A percentile compares a stretch with the other conserved stretches of the same genome.
Evolutionary conservation across 768 basidiomycete genomes (phyloP).

Genomic region (Rhodotorula babjevae): DNA sequence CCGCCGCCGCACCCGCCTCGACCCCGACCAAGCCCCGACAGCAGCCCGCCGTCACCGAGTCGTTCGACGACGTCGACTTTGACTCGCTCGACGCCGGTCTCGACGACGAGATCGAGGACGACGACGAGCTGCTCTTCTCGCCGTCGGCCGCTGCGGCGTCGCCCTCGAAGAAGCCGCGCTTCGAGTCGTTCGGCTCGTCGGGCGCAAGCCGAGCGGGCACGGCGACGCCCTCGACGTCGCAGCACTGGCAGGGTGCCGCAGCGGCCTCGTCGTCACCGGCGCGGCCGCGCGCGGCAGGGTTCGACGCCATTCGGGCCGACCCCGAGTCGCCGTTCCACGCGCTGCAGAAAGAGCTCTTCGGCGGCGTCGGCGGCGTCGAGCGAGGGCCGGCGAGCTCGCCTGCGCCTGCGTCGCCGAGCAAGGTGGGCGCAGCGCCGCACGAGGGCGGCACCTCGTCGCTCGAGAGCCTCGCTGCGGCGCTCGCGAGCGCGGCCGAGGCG

Average conservation of each 20-base stretch:
- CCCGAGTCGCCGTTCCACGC: conserved; percentile 26
- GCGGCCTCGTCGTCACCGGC: not conserved
- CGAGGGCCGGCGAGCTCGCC: not conserved
- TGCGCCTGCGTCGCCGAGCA: not conserved
- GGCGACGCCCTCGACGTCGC: not conserved
- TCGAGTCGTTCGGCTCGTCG: conserved; percentile 1
- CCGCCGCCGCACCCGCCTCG: not conserved
- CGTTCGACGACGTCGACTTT: conserved; percentile 5
- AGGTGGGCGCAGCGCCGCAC: not conserved
- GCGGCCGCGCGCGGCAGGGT: not conserved
- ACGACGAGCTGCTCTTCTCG: no score
- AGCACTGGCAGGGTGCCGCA: not conserved
- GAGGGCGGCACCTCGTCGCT: not conserved
- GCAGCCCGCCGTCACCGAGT: not conserved
- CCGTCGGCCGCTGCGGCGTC: not conserved
- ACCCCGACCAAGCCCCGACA: not conserved
- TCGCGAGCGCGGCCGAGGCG: not conserved
- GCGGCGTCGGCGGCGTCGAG: not conserved
- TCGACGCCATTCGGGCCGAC: conserved; percentile 17
- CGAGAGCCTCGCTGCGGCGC: not conserved
- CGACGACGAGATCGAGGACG: conserved; percentile 21
- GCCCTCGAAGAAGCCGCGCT: conserved; percentile 7
- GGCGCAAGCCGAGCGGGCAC: no score
- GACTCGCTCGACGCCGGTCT: not conserved
- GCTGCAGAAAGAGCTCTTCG: conserved; percentile 18